These are phyloP conservation scores for Globisporangium spinosum DNA, from an alignment of 352 stramenopile species.

Conservation along the genomic window DNA sequence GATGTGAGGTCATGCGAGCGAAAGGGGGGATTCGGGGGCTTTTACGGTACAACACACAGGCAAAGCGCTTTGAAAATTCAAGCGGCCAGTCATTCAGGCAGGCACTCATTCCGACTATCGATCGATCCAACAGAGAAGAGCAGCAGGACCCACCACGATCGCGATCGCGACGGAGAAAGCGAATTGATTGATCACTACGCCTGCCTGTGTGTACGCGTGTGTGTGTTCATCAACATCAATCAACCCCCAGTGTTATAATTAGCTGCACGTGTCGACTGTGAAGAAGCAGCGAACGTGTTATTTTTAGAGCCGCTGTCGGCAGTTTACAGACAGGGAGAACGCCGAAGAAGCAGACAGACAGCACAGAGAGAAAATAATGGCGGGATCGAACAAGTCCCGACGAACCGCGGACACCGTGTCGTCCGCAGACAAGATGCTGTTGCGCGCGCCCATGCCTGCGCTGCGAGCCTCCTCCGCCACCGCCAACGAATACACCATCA, in stretches of 20 bases:
- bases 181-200: not conserved
- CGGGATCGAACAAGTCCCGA: conserved; percentile 10
- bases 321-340: not conserved
- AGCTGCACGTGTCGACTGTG: not conserved
- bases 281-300: not conserved
- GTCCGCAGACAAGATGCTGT: conserved; percentile 6
- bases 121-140: conserved; percentile 4
- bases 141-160: not conserved
- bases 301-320: not conserved
- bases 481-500: conserved; percentile 20
- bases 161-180: not conserved
- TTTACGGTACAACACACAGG: not conserved
- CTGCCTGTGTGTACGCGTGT: not conserved
- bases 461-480: conserved; percentile 21
- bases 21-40: not conserved
- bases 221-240: not conserved
- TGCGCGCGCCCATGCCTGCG: not conserved
- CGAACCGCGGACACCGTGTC: conserved; percentile 7
- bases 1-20: not conserved
- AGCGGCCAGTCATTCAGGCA: conserved; percentile 3
- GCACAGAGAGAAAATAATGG: conserved; percentile 9
- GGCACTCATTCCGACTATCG: conserved; percentile 2
- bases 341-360: not conserved
- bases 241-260: not conserved
- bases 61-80: conserved; percentile 6